These are phyloP conservation scores for Chrysoporthe austroafricana DNA, from an alignment of 2,329 filamentous ascomycete species.

Conservation along the genomic window DNA sequence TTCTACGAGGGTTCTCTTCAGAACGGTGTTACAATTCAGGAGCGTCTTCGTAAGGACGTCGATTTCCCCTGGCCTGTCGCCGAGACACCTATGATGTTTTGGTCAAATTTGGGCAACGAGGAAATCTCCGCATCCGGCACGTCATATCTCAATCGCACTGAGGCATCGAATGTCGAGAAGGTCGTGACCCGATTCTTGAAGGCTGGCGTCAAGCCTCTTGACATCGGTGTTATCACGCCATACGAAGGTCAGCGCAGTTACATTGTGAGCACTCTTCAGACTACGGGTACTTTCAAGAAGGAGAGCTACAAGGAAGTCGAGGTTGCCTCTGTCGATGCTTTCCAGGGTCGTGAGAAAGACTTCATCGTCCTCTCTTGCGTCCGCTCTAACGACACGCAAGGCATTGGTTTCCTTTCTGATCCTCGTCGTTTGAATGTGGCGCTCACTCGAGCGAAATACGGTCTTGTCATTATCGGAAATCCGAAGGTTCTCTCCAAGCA, in stretches of 20 bases:
- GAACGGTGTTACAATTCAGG: constrained; percentile 90
- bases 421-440: constrained; percentile 97
- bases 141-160: constrained; percentile 96
- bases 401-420: constrained; percentile 97
- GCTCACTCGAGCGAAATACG: constrained; percentile 94
- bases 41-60: constrained; percentile 87
- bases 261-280: constrained; percentile 99
- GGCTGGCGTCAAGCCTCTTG: constrained; percentile 88
- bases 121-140: constrained; percentile 98
- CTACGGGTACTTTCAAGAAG: constrained; percentile 95
- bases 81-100: constrained; percentile 99
- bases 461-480: constrained; percentile 94
- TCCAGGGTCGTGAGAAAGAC: constrained; percentile 98
- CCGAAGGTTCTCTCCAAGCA: constrained; percentile 98
- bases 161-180: constrained; percentile 97
- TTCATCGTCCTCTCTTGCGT: constrained; percentile 98
- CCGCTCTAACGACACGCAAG: constrained; percentile 97
- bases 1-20: constrained; percentile 98
- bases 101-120: constrained; percentile 96
- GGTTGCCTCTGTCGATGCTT: constrained; percentile 96
- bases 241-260: constrained; percentile 99
- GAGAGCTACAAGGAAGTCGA: constrained; percentile 98
- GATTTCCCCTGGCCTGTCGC: constrained; percentile 97
- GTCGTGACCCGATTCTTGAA: constrained; percentile 99
- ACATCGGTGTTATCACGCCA: constrained; percentile 97